These are phyloP conservation scores for Sporormia fimetaria DNA, from an alignment of 495 filamentous ascomycete species.

Conservation along the genomic window DNA sequence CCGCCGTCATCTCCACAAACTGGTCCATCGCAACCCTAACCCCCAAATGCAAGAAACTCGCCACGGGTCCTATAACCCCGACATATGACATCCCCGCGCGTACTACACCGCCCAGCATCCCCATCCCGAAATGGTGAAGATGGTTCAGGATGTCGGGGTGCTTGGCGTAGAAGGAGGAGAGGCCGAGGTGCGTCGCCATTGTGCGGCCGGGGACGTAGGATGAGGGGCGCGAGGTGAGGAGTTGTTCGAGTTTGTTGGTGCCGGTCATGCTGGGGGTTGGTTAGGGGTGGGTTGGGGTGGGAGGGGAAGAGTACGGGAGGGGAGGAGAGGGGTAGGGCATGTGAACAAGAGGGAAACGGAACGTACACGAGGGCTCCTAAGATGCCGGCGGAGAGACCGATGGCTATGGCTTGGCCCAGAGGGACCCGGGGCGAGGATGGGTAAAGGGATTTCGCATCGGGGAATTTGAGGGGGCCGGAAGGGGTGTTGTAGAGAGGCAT, in stretches of 20 bases:
- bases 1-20: constrained; percentile 29
- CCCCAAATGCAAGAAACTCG: constrained; percentile 28
- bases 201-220: constrained; percentile 19
- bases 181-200: constrained; percentile 7
- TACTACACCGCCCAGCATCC: constrained; percentile 16
- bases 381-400: constrained; percentile 3
- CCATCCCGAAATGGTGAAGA: constrained; percentile 21
- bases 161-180: not conserved
- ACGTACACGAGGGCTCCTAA: constrained; percentile 3
- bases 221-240: constrained; percentile 13
- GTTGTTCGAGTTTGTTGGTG: constrained; percentile 14
- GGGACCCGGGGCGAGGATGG: constrained; percentile 2
- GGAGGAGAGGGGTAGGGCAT: not conserved
- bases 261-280: constrained; percentile 8
- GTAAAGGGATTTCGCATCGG: constrained; percentile 2
- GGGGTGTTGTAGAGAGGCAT: constrained; percentile 2
- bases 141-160: constrained; percentile 14
- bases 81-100: constrained; percentile 24
- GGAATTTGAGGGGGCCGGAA: not conserved
- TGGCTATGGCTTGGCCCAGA: constrained; percentile 3
- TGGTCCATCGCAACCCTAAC: constrained; percentile 30
- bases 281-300: not conserved
- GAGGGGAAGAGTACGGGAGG: not conserved
- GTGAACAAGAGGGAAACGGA: not conserved
- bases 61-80: constrained; percentile 31